phyloP scores from a whole-genome alignment of 2,329 filamentous ascomycete species.

The Fusarium acutatum region DNA sequence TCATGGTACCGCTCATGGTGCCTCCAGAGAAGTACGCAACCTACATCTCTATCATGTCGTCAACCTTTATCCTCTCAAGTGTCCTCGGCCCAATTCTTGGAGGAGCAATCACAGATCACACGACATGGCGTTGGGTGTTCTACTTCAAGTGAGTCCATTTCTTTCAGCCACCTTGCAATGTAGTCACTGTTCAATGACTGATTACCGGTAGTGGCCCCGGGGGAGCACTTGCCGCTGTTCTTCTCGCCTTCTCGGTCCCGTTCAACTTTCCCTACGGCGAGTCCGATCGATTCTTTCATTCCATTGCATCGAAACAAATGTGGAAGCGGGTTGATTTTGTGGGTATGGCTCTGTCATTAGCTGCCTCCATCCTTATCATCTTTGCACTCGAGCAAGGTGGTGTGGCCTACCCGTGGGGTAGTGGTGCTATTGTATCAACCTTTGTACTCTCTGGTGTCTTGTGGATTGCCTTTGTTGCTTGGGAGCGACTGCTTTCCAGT shows the following conservation, averaged over 20 bases:
- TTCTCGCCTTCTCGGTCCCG: conserved; percentile 6
- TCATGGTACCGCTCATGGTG: conserved; percentile 18
- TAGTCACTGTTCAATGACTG: too few species aligned
- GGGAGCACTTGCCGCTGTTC: conserved; percentile 1
- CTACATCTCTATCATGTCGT: conserved; percentile 25
- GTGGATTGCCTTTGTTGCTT: conserved; percentile 6
- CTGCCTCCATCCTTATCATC: conserved; percentile 54
- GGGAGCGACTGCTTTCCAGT: conserved; percentile 6
- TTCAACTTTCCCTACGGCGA: conserved; percentile 1
- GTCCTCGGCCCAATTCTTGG: conserved; percentile 8
- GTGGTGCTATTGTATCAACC: conserved; percentile 47
- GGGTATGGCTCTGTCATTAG: conserved; percentile 47
- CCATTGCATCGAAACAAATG: not conserved
- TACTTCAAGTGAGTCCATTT: conserved; percentile 8
- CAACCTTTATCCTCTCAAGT: conserved; percentile 6
- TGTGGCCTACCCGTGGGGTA: conserved; percentile 52
- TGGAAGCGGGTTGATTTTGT: conserved; percentile 24
- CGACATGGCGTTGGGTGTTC: conserved; percentile 13
- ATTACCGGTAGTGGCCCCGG: not conserved
- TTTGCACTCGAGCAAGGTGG: conserved; percentile 57
- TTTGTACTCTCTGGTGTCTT: conserved; percentile 4
- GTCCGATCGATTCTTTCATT: not conserved
- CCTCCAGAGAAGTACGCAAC: conserved; percentile 13
- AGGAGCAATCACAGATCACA: conserved; percentile 10
- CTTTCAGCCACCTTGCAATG: not conserved